phyloP scores from a whole-genome alignment of 1,284 basidiomycete genomes.

The Cryptococcus maquisensis region DNA sequence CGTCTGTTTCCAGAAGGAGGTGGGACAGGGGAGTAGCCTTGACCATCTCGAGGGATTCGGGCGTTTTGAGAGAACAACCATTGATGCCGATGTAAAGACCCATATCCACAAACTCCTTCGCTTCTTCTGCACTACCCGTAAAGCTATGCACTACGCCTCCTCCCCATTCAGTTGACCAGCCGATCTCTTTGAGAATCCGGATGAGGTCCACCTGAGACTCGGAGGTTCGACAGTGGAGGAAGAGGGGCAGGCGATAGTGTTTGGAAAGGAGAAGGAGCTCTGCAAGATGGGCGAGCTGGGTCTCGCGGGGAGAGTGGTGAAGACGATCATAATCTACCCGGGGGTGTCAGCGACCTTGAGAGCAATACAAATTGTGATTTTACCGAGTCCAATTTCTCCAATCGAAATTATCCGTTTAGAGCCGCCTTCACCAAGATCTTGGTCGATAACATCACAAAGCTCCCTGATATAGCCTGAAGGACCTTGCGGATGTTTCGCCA shows the following conservation, averaged over 20 bases:
- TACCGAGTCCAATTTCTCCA: constrained; percentile 83
- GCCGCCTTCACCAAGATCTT: constrained; percentile 52
- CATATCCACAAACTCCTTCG: constrained; percentile 66
- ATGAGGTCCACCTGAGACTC: constrained; percentile 69
- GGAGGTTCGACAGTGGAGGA: constrained; percentile 76
- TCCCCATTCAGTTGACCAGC: constrained; percentile 54
- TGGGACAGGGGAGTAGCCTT: constrained; percentile 61
- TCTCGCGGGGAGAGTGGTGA: constrained; percentile 62
- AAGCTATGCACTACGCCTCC: constrained; percentile 85
- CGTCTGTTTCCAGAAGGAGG: constrained; percentile 78
- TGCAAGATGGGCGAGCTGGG: constrained; percentile 68
- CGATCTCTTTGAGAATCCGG: constrained; percentile 46
- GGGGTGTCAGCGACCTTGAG: background rate
- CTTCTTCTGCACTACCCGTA: constrained; percentile 67
- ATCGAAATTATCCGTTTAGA: constrained; percentile 67
- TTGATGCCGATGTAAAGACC: constrained; percentile 73
- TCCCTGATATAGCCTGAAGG: constrained; percentile 62
- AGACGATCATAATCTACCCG: constrained; percentile 74
- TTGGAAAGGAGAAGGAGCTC: constrained; percentile 66
- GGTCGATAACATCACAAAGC: constrained; percentile 58
- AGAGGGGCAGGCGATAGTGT: constrained; percentile 70
- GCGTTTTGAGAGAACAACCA: constrained; percentile 79
- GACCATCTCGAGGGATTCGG: constrained; percentile 63
- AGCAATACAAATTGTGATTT: constrained; percentile 4
- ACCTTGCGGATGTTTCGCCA: constrained; percentile 61